Conservation (phyloP, 106 monocot species). For the Xerophyta viscosa region DNA sequence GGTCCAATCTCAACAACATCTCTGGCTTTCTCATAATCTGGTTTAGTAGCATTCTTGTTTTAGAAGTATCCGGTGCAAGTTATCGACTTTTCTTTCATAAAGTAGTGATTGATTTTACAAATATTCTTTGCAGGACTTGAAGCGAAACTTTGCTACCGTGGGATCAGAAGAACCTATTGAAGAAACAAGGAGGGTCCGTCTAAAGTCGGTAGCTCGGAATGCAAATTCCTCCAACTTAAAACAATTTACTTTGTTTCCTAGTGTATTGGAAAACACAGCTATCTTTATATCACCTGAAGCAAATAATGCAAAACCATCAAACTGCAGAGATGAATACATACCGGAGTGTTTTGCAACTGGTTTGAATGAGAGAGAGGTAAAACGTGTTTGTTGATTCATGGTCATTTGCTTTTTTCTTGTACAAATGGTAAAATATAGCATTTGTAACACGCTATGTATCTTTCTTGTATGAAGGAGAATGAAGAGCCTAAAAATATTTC, state of each 20-base stretch:
- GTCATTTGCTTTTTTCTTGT: too few species aligned
- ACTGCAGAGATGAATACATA: too few species aligned
- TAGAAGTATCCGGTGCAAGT: too few species aligned
- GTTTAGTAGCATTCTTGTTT: too few species aligned
- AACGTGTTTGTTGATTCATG: too few species aligned
- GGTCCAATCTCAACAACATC: too few species aligned
- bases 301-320: background rate
- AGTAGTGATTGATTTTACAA: background rate
- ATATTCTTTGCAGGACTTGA: slow-evolving; percentile 15
- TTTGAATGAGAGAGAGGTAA: too few species aligned
- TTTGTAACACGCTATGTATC: too few species aligned
- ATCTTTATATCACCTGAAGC: slow-evolving; percentile 3
- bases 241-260: slow-evolving; percentile 5
- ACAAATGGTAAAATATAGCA: too few species aligned
- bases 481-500: background rate
- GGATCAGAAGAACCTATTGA: slow-evolving; percentile 8
- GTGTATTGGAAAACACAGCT: background rate
- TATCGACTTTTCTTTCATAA: background rate
- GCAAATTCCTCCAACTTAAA: background rate
- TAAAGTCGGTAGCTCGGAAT: slow-evolving; percentile 2
- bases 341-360: too few species aligned
- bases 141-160: slow-evolving; percentile 12
- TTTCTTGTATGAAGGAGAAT: background rate
- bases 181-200: slow-evolving; percentile 10
- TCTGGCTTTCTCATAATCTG: too few species aligned